phyloP scores from a whole-genome alignment of 139 green algal species.

The Coccomyxa sp. region DNA sequence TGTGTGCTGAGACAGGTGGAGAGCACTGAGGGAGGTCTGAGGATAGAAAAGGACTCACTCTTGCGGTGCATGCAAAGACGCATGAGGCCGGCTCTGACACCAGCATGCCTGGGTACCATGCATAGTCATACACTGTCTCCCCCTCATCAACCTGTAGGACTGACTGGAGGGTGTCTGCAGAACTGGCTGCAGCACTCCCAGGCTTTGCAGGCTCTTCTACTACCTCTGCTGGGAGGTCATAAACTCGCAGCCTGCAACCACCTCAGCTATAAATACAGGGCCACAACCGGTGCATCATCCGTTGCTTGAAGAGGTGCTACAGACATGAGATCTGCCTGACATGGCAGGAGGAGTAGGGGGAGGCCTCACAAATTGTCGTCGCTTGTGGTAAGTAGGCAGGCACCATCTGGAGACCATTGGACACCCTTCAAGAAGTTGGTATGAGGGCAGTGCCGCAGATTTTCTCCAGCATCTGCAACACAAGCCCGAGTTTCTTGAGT shows the following conservation, averaged over 20 bases:
- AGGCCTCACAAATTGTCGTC: slow-evolving; percentile 67
- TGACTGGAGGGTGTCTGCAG: slow-evolving; percentile 25
- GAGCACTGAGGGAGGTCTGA: too few relatives aligned
- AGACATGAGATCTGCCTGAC: not conserved
- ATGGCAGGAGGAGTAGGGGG: not conserved
- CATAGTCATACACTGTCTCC: slow-evolving; percentile 78
- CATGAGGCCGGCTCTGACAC: slow-evolving; percentile 58
- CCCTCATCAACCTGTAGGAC: slow-evolving; percentile 55
- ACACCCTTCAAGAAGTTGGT: slow-evolving; percentile 78
- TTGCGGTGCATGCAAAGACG: slow-evolving; percentile 68
- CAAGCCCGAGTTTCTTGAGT: too few relatives aligned
- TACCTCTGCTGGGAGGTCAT: slow-evolving; percentile 56
- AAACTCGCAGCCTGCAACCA: slow-evolving; percentile 57
- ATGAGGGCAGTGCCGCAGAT: slow-evolving; percentile 20
- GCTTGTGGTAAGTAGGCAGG: slow-evolving; percentile 66
- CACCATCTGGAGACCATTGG: slow-evolving; percentile 76
- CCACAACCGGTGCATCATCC: too few relatives aligned
- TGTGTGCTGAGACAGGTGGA: too few relatives aligned
- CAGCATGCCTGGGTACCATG: slow-evolving; percentile 68
- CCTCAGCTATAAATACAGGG: not conserved
- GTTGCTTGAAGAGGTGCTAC: not conserved
- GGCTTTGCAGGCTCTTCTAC: slow-evolving; percentile 13
- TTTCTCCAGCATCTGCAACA: not conserved
- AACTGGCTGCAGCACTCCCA: not conserved
- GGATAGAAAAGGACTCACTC: slow-evolving; percentile 26